Percentiles rank a stretch among this genome's conserved stretches.
These are phyloP conservation scores for Podila minutissima DNA, from an alignment of 192 early-diverging fungal species.

Conservation along the genomic window DNA sequence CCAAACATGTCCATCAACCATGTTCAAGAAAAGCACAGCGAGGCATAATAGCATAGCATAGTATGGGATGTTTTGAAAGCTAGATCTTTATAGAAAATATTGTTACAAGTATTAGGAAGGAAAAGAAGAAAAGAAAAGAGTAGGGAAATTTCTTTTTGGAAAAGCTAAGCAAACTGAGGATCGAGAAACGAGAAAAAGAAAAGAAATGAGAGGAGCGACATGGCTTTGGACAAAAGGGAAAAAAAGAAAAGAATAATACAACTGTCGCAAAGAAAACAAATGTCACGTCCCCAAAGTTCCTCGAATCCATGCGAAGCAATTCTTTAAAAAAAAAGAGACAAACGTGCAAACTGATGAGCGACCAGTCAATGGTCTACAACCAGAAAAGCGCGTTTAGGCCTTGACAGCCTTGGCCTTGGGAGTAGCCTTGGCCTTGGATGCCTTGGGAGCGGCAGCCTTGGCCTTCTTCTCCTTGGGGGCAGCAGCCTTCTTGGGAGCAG, in stretches of 20 bases:
- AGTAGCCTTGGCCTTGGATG: constrained; percentile 44
- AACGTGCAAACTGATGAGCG: constrained; percentile 9
- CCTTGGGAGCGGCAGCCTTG: constrained; percentile 55
- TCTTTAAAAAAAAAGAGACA: constrained; percentile 17
- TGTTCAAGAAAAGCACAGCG: background rate
- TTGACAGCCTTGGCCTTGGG: constrained; percentile 55
- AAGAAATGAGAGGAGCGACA: too few relatives aligned
- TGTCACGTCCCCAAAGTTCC: background rate
- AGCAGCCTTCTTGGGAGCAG: constrained; percentile 9
- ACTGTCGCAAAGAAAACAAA: constrained; percentile 5
- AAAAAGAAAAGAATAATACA: constrained; percentile 2
- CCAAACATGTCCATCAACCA: background rate
- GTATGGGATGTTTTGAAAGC: constrained; percentile 15
- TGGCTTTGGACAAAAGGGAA: background rate
- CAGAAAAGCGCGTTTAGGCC: constrained; percentile 13
- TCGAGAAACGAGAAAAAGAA: background rate
- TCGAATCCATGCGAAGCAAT: background rate
- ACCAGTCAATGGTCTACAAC: constrained; percentile 10
- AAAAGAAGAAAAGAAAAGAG: constrained; percentile 10
- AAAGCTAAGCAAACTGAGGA: background rate
- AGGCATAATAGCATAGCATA: background rate
- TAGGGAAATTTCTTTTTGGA: background rate
- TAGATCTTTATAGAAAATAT: constrained; percentile 24
- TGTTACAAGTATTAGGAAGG: constrained; percentile 38
- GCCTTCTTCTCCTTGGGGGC: constrained; percentile 49